A percentile compares a stretch with the other conserved stretches of the same genome.
Conservation (phyloP, 2,329 filamentous ascomycete species). For the Hymenoscyphus fructigenus region DNA sequence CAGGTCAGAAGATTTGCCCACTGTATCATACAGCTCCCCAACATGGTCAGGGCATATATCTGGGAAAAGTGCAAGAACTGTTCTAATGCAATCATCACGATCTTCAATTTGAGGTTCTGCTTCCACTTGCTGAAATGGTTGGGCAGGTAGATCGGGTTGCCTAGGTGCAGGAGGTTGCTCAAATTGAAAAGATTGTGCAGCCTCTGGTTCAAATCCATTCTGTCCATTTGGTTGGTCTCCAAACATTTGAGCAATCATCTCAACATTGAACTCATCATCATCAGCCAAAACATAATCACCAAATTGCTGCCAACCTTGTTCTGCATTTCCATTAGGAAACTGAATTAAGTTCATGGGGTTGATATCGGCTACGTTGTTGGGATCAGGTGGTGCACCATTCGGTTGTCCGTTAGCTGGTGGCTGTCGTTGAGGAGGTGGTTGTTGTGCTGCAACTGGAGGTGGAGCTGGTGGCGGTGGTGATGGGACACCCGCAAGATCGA, state of each 20-base stretch:
- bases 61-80: conserved; percentile 46
- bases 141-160: not conserved
- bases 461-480: too few relatives aligned
- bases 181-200: too few relatives aligned
- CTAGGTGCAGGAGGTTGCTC: not conserved
- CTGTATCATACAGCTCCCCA: conserved; percentile 37
- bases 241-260: not conserved
- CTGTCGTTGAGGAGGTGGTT: not conserved
- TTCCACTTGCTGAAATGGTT: not conserved
- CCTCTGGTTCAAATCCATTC: not conserved
- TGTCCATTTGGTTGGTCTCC: not conserved
- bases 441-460: not conserved
- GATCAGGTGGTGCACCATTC: not conserved
- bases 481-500: too few relatives aligned
- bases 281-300: not conserved
- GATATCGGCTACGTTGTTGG: not conserved
- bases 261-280: not conserved
- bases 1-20: conserved; percentile 27
- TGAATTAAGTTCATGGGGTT: not conserved
- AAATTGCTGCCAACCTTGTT: not conserved
- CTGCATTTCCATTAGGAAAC: not conserved
- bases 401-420: not conserved
- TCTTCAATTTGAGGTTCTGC: conserved; percentile 13
- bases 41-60: conserved; percentile 46
- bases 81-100: conserved; percentile 33